Evolutionary conservation across 306 rosid genomes (phyloP), one percentile per base, ranked within the genome.

Genomic region (Lathyrus oleraceus): DNA sequence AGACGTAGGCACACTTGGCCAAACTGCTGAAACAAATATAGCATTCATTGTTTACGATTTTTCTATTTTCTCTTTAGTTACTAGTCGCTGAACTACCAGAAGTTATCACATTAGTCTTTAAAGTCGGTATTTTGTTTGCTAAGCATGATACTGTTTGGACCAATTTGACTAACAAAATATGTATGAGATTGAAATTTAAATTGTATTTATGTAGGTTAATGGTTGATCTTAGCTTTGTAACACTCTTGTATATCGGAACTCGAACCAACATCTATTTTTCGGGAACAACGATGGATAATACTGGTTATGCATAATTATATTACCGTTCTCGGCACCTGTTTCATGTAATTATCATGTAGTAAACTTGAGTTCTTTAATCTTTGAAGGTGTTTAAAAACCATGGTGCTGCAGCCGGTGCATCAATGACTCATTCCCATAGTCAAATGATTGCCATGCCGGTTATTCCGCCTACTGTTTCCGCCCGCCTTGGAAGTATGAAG

Each of bases 401-500:
- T 10, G 96, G 94, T 20, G 89, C 90, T 17, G 87, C 96, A 9
- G 91, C 96, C 27, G 94, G 96, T 72, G 94, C 96, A 63, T 91
- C 97, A n/a, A 77, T 85, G 91, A 85, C 74, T 58, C 97, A 89
- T 71, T 91, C 94, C 44, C 97, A 91, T 64, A 87, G 97, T 77
- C 96, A 91, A 81, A 84, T 91, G 20, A 38, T 91, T 64, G 91
- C 91, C 30, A 82, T 91, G 61, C 97, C 97, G 0, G 47, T 91
- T 47, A 73, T 87, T 76, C 97, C 96, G 12, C 84, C 93, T 11
- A 76, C 72, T 44, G 90, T 89, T 73, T 82, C 96, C 44, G 44
- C 81, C 10, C 91, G 94, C 35, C 64, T 89, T 5, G 78, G 60
- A 48, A 61, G 77, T 43, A 79, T 82, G 94, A 85, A 85, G 72